phyloP scores from a whole-genome alignment of 1,284 basidiomycete genomes.

The Takashimella tepidaria region DNA sequence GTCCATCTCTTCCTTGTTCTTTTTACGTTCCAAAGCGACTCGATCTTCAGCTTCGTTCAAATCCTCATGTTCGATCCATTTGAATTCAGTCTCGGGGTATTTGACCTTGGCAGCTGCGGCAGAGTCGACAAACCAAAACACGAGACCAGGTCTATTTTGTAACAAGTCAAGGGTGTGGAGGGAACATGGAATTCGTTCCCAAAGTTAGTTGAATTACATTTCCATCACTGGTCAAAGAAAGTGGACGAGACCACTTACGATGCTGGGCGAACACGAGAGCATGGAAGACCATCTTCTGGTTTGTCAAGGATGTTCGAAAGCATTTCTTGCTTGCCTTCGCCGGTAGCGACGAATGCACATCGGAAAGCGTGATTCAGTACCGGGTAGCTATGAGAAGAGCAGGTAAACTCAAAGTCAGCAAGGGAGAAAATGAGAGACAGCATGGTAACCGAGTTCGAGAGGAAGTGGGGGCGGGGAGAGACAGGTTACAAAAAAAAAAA shows the following conservation, averaged over 20 bases:
- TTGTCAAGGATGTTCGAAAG: constrained; percentile 70
- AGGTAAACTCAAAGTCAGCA: not conserved
- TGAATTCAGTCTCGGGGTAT: constrained; percentile 42
- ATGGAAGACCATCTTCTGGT: constrained; percentile 74
- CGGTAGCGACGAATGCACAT: constrained; percentile 81
- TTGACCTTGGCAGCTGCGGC: constrained; percentile 61
- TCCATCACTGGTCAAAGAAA: not conserved
- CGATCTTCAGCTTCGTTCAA: constrained; percentile 25
- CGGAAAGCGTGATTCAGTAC: constrained; percentile 87
- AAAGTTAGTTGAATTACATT: not conserved
- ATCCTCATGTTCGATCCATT: constrained; percentile 35
- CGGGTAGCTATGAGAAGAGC: constrained; percentile 54
- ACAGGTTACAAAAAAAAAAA: not conserved
- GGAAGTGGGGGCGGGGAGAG: too few species aligned
- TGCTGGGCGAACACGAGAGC: constrained; percentile 72
- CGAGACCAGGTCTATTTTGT: constrained; percentile 60
- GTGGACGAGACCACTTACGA: constrained; percentile 38
- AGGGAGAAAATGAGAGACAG: too few species aligned
- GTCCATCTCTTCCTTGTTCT: constrained; percentile 39
- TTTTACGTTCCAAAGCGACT: constrained; percentile 28
- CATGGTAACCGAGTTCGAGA: too few species aligned
- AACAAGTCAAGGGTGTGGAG: not conserved
- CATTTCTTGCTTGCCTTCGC: constrained; percentile 76
- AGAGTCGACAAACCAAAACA: constrained; percentile 89
- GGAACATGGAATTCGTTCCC: not conserved